Conservation (phyloP, 768 basidiomycete genomes). For the Mrakia hoshinonis region DNA sequence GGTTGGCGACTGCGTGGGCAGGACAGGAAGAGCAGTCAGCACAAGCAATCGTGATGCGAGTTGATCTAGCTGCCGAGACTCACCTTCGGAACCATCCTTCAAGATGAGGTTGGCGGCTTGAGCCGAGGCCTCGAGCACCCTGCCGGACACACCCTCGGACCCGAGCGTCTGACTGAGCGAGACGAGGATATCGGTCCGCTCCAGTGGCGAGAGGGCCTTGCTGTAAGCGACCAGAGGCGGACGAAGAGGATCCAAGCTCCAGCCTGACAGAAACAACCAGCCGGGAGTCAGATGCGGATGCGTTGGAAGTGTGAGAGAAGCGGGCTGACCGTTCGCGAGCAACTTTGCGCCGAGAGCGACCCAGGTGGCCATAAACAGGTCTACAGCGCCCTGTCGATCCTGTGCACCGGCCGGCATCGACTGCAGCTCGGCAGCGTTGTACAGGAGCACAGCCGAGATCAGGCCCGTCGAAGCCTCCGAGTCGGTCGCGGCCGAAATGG, state of each 20-base stretch:
- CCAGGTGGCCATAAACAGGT: constrained; percentile 18
- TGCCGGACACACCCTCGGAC: background rate
- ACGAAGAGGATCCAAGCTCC: background rate
- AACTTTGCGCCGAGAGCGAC: background rate
- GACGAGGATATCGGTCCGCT: constrained; percentile 11
- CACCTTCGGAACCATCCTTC: constrained; percentile 25
- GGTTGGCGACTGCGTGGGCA: constrained; percentile 13
- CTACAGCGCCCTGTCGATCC: background rate
- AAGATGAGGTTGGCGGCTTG: constrained; percentile 14
- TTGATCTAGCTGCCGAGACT: too few species aligned
- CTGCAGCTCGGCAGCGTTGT: background rate
- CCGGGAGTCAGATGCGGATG: background rate
- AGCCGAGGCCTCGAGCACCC: constrained; percentile 7
- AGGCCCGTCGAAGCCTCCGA: background rate
- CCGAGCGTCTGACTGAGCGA: constrained; percentile 4
- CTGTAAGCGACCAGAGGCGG: constrained; percentile 16
- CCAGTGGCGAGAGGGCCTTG: constrained; percentile 1
- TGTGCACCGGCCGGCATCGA: background rate
- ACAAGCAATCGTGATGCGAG: too few species aligned
- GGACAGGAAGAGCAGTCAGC: too few species aligned
- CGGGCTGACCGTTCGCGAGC: background rate
- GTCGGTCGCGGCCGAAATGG: background rate
- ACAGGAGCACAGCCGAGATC: constrained; percentile 10
- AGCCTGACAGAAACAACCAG: background rate
- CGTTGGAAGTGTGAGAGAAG: background rate